Conservation (phyloP, 2,329 filamentous ascomycete genomes). For the Erysiphe neolycopersici region DNA sequence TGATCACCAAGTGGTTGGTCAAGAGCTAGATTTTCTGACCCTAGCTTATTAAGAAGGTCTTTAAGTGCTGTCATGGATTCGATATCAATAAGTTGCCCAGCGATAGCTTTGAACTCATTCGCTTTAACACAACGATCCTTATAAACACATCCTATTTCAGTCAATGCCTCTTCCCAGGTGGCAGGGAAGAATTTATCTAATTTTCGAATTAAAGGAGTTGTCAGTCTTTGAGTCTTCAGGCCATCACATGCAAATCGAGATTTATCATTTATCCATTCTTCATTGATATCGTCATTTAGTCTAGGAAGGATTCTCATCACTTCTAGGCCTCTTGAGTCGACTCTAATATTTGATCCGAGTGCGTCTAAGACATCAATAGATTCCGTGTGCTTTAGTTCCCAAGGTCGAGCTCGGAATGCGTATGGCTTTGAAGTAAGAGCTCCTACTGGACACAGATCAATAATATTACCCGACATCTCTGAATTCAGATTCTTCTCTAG, state of each 20-base stretch:
- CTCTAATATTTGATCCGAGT: constrained; percentile 77
- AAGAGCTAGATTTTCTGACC: constrained; percentile 82
- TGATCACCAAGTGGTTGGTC: constrained; percentile 66
- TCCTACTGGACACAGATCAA: constrained; percentile 92
- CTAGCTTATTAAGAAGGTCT: constrained; percentile 86
- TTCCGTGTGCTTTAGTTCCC: constrained; percentile 92
- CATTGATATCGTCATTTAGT: constrained; percentile 92
- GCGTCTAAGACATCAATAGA: constrained; percentile 86
- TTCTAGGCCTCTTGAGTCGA: constrained; percentile 79
- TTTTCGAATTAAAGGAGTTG: constrained; percentile 67
- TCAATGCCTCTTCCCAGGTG: constrained; percentile 85
- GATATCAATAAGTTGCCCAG: constrained; percentile 72
- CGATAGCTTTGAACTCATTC: constrained; percentile 89
- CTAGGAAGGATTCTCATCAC: constrained; percentile 87
- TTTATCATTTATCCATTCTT: constrained; percentile 99
- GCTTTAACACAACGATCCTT: constrained; percentile 55
- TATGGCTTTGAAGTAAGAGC: constrained; percentile 94
- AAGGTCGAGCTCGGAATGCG: constrained; percentile 84
- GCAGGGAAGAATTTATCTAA: constrained; percentile 80
- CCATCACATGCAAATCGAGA: constrained; percentile 89
- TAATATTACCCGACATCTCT: constrained; percentile 89
- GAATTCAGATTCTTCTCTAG: constrained; percentile 82
- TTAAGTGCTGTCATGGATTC: constrained; percentile 92
- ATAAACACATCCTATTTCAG: constrained; percentile 61
- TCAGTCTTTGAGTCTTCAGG: constrained; percentile 83